These are phyloP conservation scores for Stephanodiscus minutulus DNA, from an alignment of 108 stramenopile genomes.

Conservation along the genomic window DNA sequence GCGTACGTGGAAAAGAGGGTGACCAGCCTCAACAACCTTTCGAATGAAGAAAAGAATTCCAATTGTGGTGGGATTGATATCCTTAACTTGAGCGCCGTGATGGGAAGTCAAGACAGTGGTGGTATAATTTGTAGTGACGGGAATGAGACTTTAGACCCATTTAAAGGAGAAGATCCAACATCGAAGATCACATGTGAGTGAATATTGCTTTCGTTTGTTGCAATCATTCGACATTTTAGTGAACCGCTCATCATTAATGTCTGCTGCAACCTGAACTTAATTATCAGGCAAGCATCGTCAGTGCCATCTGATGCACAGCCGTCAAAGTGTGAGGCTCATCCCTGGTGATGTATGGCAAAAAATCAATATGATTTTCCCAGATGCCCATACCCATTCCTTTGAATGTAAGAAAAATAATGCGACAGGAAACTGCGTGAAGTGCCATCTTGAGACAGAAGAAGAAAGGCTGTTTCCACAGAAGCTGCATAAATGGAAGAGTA, in stretches of 20 bases:
- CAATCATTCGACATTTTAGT: not conserved
- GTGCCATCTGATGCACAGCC: conserved; percentile 44
- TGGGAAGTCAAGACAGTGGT: not conserved
- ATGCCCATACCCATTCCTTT: conserved; percentile 47
- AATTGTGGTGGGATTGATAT: conserved; percentile 22
- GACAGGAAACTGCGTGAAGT: conserved; percentile 41
- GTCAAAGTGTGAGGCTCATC: conserved; percentile 33
- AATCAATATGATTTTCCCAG: conserved; percentile 60
- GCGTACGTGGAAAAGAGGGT: conserved; percentile 35
- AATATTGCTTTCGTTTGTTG: not conserved
- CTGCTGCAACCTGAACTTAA: not conserved
- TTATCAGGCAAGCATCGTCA: conserved; percentile 39
- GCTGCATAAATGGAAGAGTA: conserved; percentile 45
- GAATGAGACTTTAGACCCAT: conserved; percentile 9
- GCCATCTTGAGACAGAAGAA: conserved; percentile 35
- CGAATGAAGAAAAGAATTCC: not conserved
- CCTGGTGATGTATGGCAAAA: conserved; percentile 49
- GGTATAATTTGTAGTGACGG: not conserved
- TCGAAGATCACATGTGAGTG: conserved; percentile 58
- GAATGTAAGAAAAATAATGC: conserved; percentile 10
- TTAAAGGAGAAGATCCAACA: conserved; percentile 36
- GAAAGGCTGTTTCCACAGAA: conserved; percentile 23
- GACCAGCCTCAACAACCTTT: not conserved
- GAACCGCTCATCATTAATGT: conserved; percentile 8
- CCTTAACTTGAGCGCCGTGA: conserved; percentile 10